Evolutionary conservation across 1,284 basidiomycete species (phyloP).

Genomic region (Thecaphora thlaspeos): DNA sequence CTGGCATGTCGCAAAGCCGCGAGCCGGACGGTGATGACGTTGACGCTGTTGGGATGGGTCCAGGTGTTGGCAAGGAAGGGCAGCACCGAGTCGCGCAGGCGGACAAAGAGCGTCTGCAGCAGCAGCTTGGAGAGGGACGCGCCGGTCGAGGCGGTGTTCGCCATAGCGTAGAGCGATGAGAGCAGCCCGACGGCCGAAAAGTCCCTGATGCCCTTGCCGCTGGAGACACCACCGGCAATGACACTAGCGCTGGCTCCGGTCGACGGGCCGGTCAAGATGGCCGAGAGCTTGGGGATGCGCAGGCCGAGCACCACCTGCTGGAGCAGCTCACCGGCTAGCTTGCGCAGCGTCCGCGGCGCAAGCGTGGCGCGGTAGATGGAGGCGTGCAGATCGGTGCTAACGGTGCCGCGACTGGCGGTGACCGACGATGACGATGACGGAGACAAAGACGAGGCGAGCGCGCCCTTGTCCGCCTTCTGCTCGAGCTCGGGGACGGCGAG

Average conservation of each 20-base stretch:
- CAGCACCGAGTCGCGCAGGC: conserved; percentile 71
- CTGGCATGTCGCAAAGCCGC: conserved; percentile 77
- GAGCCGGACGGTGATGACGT: conserved; percentile 63
- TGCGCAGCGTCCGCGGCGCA: conserved; percentile 1
- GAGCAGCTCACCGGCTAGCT: conserved; percentile 1
- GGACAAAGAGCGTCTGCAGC: conserved; percentile 64
- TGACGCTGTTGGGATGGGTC: conserved; percentile 50
- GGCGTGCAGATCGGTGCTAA: background rate
- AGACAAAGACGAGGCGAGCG: too few species aligned
- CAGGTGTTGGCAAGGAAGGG: conserved; percentile 76
- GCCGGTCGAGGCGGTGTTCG: conserved; percentile 19
- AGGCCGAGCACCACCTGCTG: background rate
- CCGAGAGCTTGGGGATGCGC: background rate
- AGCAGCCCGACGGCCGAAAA: conserved; percentile 8
- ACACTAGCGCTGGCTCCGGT: background rate
- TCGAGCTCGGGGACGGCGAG: too few species aligned
- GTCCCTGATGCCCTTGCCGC: too few species aligned
- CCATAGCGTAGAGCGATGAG: conserved; percentile 19
- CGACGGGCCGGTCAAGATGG: background rate
- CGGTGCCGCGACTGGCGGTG: background rate
- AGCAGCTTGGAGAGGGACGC: conserved; percentile 18
- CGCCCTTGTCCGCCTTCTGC: too few species aligned
- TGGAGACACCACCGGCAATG: too few species aligned
- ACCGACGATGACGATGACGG: too few species aligned
- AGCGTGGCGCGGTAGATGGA: conserved; percentile 1